Conservation (phyloP, 148 eudicot species). For the Rhododendron kiyosumense region DNA sequence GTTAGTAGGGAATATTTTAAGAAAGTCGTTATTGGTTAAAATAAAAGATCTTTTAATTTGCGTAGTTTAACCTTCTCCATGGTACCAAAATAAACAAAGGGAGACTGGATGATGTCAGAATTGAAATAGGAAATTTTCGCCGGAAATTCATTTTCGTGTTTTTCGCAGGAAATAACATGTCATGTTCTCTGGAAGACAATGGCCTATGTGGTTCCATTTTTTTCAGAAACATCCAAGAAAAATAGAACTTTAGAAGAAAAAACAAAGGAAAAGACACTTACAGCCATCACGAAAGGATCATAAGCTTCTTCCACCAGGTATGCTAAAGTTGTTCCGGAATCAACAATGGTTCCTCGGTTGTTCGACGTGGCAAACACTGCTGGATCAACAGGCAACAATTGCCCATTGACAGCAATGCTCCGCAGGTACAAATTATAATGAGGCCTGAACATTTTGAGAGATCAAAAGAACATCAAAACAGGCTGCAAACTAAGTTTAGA, state of each 20-base stretch:
- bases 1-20: not conserved
- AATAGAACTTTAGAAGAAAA: not conserved
- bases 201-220: not conserved
- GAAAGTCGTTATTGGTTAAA: not conserved
- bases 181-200: not conserved
- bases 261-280: slow-evolving; percentile 33
- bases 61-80: not conserved
- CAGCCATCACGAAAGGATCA: slow-evolving; percentile 73
- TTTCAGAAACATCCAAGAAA: not conserved
- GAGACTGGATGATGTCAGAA: not conserved
- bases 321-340: slow-evolving; percentile 92
- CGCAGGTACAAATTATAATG: slow-evolving; percentile 76
- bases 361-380: slow-evolving; percentile 67
- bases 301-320: slow-evolving; percentile 88
- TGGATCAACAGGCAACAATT: slow-evolving; percentile 60
- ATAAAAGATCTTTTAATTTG: not conserved
- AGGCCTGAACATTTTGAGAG: slow-evolving; percentile 53
- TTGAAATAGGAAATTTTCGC: not conserved
- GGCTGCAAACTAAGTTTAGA: not conserved
- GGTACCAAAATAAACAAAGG: not conserved
- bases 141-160: not conserved
- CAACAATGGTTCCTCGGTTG: slow-evolving; percentile 78
- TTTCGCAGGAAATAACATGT: not conserved
- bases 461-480: slow-evolving; percentile 9
- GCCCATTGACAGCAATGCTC: slow-evolving; percentile 81